These are phyloP conservation scores for Dactylellina parvicollis DNA, from an alignment of 2,329 filamentous ascomycete species.

Conservation along the genomic window DNA sequence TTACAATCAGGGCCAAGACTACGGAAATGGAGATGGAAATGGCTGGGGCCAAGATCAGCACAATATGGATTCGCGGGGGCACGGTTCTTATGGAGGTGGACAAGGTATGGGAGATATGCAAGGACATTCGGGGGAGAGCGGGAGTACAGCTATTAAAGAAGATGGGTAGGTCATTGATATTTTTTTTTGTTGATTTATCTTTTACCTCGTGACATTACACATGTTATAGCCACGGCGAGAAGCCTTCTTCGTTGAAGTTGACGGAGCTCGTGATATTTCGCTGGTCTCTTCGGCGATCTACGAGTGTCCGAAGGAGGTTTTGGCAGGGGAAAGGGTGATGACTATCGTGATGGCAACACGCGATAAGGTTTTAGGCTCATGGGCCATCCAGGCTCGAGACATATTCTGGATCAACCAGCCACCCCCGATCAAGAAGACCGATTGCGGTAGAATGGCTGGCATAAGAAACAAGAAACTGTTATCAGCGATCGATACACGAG, in stretches of 20 bases:
- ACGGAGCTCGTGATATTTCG: conserved; percentile 33
- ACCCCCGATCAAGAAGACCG: conserved; percentile 12
- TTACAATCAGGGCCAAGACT: conserved; percentile 37
- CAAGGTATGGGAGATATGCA: conserved; percentile 48
- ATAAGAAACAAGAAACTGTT: conserved; percentile 1
- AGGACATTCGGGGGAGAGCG: conserved; percentile 58
- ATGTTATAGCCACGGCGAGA: conserved; percentile 27
- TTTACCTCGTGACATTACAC: conserved; percentile 37
- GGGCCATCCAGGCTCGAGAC: conserved; percentile 18
- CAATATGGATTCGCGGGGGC: conserved; percentile 53
- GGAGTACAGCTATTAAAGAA: conserved; percentile 81
- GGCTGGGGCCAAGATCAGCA: conserved; percentile 41
- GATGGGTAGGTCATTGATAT: conserved; percentile 77
- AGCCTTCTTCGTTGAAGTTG: conserved; percentile 49
- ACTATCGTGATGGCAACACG: conserved; percentile 16
- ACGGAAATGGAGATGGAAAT: conserved; percentile 35
- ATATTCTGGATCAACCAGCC: conserved; percentile 30
- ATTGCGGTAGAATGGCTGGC: conserved; percentile 8
- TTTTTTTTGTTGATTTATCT: conserved; percentile 42
- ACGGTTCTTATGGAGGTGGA: conserved; percentile 55
- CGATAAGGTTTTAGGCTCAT: conserved; percentile 11
- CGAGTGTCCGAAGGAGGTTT: conserved; percentile 2
- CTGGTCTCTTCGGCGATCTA: conserved; percentile 11
- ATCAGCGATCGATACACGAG: conserved; percentile 25
- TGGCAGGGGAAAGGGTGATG: conserved; percentile 18